Percentiles rank a stretch among this genome's conserved stretches.
Evolutionary conservation across 176 grass and related monocot genomes (phyloP).

Genomic region (Carex cristatella): DNA sequence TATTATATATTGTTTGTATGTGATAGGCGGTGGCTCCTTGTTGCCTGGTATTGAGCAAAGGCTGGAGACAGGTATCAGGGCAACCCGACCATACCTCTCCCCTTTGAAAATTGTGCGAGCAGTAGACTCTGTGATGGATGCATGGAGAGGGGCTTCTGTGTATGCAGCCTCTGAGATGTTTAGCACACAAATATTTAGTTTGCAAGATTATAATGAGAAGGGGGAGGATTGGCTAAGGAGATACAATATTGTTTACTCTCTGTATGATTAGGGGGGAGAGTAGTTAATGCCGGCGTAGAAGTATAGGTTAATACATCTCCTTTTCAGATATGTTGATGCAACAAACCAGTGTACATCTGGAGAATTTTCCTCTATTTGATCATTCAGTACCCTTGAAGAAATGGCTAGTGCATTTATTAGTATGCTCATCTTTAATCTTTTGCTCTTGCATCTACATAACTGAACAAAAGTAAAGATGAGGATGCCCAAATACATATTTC

Average conservation of each 20-base stretch:
- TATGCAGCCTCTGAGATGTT: constrained; percentile 57
- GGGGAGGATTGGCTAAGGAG: constrained; percentile 64
- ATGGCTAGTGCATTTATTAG: not conserved
- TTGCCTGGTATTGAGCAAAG: constrained; percentile 71
- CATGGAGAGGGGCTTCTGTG: constrained; percentile 71
- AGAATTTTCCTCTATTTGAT: not conserved
- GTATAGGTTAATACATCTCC: not conserved
- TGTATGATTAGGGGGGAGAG: constrained; percentile 28
- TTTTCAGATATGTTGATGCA: not conserved
- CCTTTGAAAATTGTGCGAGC: constrained; percentile 62
- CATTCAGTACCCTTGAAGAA: not conserved
- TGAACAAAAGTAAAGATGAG: not conserved
- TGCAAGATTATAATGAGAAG: constrained; percentile 82
- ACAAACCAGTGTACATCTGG: not conserved
- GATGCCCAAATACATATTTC: not conserved
- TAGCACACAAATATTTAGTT: constrained; percentile 52
- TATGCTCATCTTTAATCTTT: not conserved
- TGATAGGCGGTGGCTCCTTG: constrained; percentile 59
- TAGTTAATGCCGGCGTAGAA: constrained; percentile 7
- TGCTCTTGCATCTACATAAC: not conserved
- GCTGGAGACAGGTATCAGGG: constrained; percentile 66
- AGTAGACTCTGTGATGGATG: constrained; percentile 57
- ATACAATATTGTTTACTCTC: constrained; percentile 66
- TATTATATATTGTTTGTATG: not conserved
- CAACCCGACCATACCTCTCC: constrained; percentile 62